Evolutionary conservation across 805 yeast genomes (phyloP).

Genomic region (Deakozyma indianensis): DNA sequence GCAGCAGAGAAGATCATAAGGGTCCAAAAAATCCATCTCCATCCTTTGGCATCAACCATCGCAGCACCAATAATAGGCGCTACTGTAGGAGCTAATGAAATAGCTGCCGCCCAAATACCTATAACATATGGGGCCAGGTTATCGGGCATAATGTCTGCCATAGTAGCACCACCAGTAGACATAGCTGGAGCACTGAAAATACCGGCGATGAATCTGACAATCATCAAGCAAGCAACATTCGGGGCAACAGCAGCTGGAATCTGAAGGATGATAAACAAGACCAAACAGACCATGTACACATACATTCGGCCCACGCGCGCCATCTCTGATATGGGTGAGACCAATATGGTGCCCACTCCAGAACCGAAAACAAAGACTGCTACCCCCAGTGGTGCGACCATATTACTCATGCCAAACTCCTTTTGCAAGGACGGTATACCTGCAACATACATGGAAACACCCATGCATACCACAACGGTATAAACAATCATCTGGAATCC

Average conservation of each 20-base stretch:
- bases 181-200: constrained; percentile 41
- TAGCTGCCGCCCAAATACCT: constrained; percentile 39
- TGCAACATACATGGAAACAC: constrained; percentile 45
- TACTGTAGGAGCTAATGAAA: constrained; percentile 38
- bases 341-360: constrained; percentile 43
- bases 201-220: constrained; percentile 40
- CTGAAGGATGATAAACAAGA: constrained; percentile 36
- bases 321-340: constrained; percentile 42
- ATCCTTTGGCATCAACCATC: constrained; percentile 29
- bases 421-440: constrained; percentile 31
- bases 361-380: constrained; percentile 44
- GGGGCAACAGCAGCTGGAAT: constrained; percentile 39
- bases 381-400: constrained; percentile 35
- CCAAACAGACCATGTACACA: constrained; percentile 31
- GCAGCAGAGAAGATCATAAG: constrained; percentile 26
- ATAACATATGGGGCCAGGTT: constrained; percentile 33
- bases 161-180: constrained; percentile 44
- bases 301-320: constrained; percentile 35
- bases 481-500: constrained; percentile 28
- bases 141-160: constrained; percentile 33
- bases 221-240: constrained; percentile 36
- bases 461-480: constrained; percentile 41
- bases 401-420: constrained; percentile 28
- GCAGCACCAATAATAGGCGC: constrained; percentile 47
- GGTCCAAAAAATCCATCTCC: constrained; percentile 46